These are phyloP conservation scores for Neoarthrinium moseri DNA, from an alignment of 2,329 filamentous ascomycete species.

Conservation along the genomic window DNA sequence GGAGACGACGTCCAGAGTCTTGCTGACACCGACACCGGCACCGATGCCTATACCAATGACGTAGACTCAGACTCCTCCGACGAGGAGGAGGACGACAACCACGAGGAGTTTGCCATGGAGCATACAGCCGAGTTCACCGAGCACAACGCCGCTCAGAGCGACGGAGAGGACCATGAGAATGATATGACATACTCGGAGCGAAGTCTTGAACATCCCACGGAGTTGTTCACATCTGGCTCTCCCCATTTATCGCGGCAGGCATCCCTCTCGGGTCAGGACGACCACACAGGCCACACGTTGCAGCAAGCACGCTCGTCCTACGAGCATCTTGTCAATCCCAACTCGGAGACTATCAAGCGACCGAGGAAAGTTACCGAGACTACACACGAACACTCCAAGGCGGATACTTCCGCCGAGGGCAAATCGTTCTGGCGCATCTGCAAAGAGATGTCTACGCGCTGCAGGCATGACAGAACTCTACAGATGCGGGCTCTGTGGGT, in stretches of 20 bases:
- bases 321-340: too few relatives aligned
- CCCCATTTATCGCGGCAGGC: conserved; percentile 14
- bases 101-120: conserved; percentile 16
- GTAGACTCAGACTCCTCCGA: conserved; percentile 41
- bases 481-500: too few relatives aligned
- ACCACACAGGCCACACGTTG: too few relatives aligned
- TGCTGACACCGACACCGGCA: conserved; percentile 35
- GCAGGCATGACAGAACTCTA: too few relatives aligned
- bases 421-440: too few relatives aligned
- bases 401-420: too few relatives aligned
- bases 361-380: too few relatives aligned
- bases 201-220: conserved; percentile 30
- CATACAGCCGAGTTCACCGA: conserved; percentile 15
- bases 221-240: conserved; percentile 24
- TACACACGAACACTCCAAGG: too few relatives aligned
- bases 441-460: too few relatives aligned
- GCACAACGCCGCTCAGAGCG: conserved; percentile 8
- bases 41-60: conserved; percentile 46
- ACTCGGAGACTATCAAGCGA: too few relatives aligned
- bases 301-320: too few relatives aligned
- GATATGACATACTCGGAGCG: conserved; percentile 24
- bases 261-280: conserved; percentile 9
- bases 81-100: conserved; percentile 31
- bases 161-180: conserved; percentile 14
- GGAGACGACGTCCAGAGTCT: conserved; percentile 50